Percentiles rank a stretch among this genome's conserved stretches.
phyloP scores from a whole-genome alignment of 805 yeast genomes.

The Candida maris region DNA sequence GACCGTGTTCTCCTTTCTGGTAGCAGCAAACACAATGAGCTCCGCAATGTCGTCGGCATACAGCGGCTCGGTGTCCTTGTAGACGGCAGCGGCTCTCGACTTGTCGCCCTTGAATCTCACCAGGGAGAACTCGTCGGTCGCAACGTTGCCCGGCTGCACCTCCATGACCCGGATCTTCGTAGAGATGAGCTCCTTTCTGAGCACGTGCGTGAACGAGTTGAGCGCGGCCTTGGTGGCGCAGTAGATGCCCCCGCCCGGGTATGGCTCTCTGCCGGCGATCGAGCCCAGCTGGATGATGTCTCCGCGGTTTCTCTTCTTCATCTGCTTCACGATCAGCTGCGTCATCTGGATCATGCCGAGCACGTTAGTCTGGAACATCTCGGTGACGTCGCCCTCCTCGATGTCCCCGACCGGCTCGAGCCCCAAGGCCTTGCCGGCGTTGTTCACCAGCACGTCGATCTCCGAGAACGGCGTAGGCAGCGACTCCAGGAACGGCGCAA shows the following conservation, averaged over 20 bases:
- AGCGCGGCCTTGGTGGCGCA: conserved; percentile 75
- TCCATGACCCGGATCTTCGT: conserved; percentile 65
- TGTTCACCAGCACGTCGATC: conserved; percentile 65
- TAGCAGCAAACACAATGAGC: conserved; percentile 58
- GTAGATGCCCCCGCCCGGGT: conserved; percentile 75
- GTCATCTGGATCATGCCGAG: conserved; percentile 80
- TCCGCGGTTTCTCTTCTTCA: conserved; percentile 67
- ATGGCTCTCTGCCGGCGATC: conserved; percentile 75
- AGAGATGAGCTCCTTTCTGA: conserved; percentile 52
- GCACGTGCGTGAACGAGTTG: conserved; percentile 63
- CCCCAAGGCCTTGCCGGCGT: conserved; percentile 82
- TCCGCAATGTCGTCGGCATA: conserved; percentile 75
- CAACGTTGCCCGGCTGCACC: conserved; percentile 76
- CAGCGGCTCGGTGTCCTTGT: conserved; percentile 65
- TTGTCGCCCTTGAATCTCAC: conserved; percentile 63
- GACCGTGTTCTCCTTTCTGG: conserved; percentile 69
- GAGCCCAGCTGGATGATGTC: conserved; percentile 75
- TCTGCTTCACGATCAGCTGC: conserved; percentile 68
- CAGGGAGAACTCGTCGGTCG: conserved; percentile 65
- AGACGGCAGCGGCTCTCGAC: conserved; percentile 58
- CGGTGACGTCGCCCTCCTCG: conserved; percentile 56
- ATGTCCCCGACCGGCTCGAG: conserved; percentile 72
- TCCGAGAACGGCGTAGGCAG: conserved; percentile 49
- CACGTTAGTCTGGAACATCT: conserved; percentile 85
- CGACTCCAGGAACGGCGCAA: conserved; percentile 39